Evolutionary conservation across 176 grass and related monocot species (phyloP).

Genomic region (Tillandsia fasciculata): DNA sequence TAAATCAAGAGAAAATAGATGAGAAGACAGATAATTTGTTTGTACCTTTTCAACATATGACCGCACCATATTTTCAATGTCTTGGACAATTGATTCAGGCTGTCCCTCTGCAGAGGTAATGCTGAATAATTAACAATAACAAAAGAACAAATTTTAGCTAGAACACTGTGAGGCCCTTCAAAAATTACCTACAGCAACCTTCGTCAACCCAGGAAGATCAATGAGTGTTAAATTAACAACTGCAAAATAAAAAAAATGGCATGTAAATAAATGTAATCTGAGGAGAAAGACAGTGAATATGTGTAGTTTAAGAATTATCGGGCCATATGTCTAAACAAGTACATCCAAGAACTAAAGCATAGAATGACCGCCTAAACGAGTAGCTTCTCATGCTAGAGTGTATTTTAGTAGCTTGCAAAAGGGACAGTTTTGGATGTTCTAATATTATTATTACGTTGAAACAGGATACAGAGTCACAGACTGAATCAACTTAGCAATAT

Average conservation of each 20-base stretch:
- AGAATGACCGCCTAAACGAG: no score
- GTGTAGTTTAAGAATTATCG: neutral
- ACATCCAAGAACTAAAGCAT: no score
- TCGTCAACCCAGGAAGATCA: slow-evolving; percentile 97
- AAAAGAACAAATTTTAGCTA: slow-evolving; percentile 5
- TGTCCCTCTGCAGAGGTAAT: slow-evolving; percentile 66
- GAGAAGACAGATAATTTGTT: neutral
- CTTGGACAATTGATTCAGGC: slow-evolving; percentile 83
- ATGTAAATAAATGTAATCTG: slow-evolving; percentile 24
- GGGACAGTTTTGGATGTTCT: no score
- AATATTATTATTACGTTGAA: no score
- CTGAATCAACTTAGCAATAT: no score
- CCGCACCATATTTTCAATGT: slow-evolving; percentile 99
- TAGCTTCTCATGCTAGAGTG: no score
- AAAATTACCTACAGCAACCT: slow-evolving; percentile 91
- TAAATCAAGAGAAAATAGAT: neutral
- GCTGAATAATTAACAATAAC: slow-evolving; percentile 4
- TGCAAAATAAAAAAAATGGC: slow-evolving; percentile 34
- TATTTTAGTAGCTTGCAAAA: no score
- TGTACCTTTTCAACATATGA: slow-evolving; percentile 95
- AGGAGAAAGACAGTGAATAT: slow-evolving; percentile 1
- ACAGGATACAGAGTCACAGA: no score
- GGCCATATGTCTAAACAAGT: no score
- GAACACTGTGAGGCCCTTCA: slow-evolving; percentile 12
- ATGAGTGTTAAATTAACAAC: slow-evolving; percentile 99